Percentiles rank a stretch among this genome's conserved stretches.
Conservation (phyloP, 2,329 filamentous ascomycete genomes). For the Diaporthe sp. region DNA sequence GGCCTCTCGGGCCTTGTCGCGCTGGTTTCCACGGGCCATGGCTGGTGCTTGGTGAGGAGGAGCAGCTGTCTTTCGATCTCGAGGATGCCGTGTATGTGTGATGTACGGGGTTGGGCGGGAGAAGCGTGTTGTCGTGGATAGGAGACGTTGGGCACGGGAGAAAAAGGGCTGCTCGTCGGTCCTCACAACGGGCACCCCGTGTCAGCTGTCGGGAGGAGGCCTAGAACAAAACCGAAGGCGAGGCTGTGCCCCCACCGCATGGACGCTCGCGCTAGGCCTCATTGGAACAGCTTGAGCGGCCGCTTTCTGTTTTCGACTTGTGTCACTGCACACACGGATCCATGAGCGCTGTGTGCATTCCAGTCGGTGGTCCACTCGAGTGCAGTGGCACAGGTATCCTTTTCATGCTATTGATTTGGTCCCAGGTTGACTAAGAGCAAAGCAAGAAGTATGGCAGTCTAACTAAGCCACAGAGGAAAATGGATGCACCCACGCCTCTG, state of each 20-base stretch:
- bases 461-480: too few relatives aligned
- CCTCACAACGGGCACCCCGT: neutral
- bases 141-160: neutral
- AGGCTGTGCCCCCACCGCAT: conserved; percentile 29
- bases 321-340: neutral
- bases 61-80: neutral
- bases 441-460: neutral
- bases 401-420: neutral
- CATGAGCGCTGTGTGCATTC: neutral
- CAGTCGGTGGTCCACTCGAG: neutral
- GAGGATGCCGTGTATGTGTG: neutral
- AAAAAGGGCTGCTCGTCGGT: neutral
- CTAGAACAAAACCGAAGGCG: conserved; percentile 19
- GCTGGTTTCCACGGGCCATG: conserved; percentile 97
- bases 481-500: too few relatives aligned
- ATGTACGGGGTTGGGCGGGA: neutral
- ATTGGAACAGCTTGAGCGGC: neutral
- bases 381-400: neutral
- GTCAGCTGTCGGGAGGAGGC: conserved; percentile 27
- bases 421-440: neutral
- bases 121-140: neutral
- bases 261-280: conserved; percentile 14
- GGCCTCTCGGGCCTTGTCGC: conserved; percentile 92
- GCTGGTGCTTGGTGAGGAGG: conserved; percentile 29
- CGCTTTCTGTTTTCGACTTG: conserved; percentile 5